Conservation (phyloP, 768 basidiomycete genomes). For the Flagelloscypha sp. region DNA sequence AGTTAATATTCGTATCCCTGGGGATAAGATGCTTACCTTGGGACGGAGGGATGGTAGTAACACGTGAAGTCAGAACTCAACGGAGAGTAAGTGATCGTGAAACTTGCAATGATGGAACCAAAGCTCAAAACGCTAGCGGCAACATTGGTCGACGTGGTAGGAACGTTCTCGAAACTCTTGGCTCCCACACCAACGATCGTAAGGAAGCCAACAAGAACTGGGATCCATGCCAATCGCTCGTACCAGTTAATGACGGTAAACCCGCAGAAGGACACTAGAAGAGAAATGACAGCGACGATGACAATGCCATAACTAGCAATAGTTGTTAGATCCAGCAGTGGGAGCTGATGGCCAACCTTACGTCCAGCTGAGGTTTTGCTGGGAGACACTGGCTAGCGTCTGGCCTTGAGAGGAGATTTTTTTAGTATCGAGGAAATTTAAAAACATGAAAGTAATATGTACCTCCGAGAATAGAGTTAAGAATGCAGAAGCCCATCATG, state of each 20-base stretch:
- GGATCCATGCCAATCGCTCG: constrained; percentile 70
- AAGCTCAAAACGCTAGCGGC: constrained; percentile 52
- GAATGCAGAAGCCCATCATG: constrained; percentile 55
- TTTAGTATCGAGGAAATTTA: constrained; percentile 30
- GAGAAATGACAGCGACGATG: constrained; percentile 60
- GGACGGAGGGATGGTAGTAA: constrained; percentile 52
- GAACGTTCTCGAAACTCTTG: constrained; percentile 48
- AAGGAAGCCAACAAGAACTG: constrained; percentile 64
- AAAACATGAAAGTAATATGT: constrained; percentile 33
- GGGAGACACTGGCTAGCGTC: constrained; percentile 33
- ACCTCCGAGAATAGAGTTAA: constrained; percentile 64
- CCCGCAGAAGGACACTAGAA: constrained; percentile 63
- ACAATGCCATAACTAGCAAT: constrained; percentile 67
- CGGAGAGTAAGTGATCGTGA: constrained; percentile 53
- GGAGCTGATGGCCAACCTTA: constrained; percentile 14
- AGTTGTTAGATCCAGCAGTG: background rate
- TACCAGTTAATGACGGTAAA: constrained; percentile 65
- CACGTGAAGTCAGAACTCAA: constrained; percentile 69
- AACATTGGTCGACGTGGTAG: constrained; percentile 45
- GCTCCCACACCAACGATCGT: constrained; percentile 69
- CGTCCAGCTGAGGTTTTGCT: constrained; percentile 36
- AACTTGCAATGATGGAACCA: constrained; percentile 64
- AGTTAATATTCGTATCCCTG: background rate
- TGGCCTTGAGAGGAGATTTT: constrained; percentile 19
- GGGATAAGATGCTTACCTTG: constrained; percentile 33